These are phyloP conservation scores for Rhexocercosporidium sp. DNA, from an alignment of 2,329 filamentous ascomycete genomes.

Conservation along the genomic window DNA sequence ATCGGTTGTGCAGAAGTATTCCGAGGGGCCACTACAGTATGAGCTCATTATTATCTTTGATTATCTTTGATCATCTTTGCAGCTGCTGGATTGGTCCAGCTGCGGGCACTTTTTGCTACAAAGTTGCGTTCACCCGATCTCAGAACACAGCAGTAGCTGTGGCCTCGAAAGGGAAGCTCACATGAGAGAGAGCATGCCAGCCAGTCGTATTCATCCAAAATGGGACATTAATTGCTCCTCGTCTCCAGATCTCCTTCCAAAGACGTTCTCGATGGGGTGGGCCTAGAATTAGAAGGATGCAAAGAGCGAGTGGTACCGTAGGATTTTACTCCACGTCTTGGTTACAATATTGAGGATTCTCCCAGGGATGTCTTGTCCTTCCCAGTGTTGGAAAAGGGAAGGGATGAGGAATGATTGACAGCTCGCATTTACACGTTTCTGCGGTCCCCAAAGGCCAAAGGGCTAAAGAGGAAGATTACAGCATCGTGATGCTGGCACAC, in stretches of 20 bases:
- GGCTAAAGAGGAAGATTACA: neutral
- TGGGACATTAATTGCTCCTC: neutral
- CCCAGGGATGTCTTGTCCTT: neutral
- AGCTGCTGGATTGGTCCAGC: slow-evolving; percentile 1
- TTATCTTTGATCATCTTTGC: slow-evolving; percentile 2
- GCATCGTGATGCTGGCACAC: neutral
- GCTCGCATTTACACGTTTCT: neutral
- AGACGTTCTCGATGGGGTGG: neutral
- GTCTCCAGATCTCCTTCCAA: neutral
- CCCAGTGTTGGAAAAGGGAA: slow-evolving; percentile 4
- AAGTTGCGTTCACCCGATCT: neutral
- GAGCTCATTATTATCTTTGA: neutral
- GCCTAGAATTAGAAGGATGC: neutral
- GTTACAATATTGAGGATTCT: slow-evolving; percentile 1
- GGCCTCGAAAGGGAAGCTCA: slow-evolving; percentile 5
- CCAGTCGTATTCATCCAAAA: neutral
- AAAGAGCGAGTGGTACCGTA: neutral
- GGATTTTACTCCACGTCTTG: neutral
- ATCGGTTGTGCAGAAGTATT: neutral
- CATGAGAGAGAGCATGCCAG: neutral
- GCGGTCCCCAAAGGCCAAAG: neutral
- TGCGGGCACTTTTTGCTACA: neutral
- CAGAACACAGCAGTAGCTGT: neutral
- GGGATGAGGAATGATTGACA: neutral
- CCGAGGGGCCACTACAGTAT: neutral